Conservation (phyloP, 2,329 filamentous ascomycete species). For the Zymoseptoria crescenta region DNA sequence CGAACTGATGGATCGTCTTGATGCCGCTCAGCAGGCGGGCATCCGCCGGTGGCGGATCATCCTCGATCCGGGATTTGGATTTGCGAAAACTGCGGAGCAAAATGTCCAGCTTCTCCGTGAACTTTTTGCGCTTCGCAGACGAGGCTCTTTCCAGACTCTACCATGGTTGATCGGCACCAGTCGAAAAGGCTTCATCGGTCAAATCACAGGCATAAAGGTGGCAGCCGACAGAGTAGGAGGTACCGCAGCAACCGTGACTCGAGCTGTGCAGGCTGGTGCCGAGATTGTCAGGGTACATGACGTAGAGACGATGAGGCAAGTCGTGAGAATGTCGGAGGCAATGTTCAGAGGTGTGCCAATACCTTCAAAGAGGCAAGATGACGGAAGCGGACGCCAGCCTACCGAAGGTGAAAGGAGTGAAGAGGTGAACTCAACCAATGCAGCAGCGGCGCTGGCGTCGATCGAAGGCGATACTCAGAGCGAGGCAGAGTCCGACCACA, state of each 20-base stretch:
- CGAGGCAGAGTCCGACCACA: too few species aligned
- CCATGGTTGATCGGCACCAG: conserved; percentile 88
- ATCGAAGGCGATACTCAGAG: background rate
- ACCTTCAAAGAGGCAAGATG: background rate
- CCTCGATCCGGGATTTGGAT: conserved; percentile 87
- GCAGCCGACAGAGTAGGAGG: conserved; percentile 70
- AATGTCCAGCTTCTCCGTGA: conserved; percentile 70
- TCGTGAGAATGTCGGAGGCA: conserved; percentile 84
- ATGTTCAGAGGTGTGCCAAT: conserved; percentile 40
- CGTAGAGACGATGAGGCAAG: conserved; percentile 74
- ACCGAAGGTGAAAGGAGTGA: background rate
- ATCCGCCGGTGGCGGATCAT: conserved; percentile 90
- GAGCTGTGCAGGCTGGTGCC: conserved; percentile 76
- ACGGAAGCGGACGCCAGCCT: background rate
- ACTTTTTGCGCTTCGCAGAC: conserved; percentile 55
- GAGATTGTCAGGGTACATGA: conserved; percentile 93
- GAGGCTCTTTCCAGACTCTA: conserved; percentile 56
- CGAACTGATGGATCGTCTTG: conserved; percentile 64
- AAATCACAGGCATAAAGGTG: conserved; percentile 65
- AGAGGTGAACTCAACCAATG: background rate
- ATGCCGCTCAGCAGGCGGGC: conserved; percentile 70
- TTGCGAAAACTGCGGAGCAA: conserved; percentile 75
- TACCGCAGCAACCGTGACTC: conserved; percentile 79
- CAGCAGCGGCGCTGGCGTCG: background rate
- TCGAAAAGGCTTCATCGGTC: conserved; percentile 82